Percentiles rank a stretch among this genome's conserved stretches.
Conservation (phyloP, 805 yeast genomes). For the Metschnikowia koreensis region DNA sequence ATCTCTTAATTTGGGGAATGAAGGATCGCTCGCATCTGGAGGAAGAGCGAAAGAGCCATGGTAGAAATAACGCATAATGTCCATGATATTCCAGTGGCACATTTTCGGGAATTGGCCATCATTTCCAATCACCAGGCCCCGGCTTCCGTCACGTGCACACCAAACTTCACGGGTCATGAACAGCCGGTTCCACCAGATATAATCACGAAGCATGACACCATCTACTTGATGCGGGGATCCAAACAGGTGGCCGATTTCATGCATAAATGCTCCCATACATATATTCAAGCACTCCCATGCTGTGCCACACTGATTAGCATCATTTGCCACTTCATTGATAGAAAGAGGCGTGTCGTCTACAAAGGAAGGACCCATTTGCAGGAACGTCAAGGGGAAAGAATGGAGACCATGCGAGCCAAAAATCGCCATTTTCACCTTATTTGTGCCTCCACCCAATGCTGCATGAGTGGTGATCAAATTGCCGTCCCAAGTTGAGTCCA, state of each 20-base stretch:
- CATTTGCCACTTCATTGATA: conserved; percentile 81
- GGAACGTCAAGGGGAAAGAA: conserved; percentile 87
- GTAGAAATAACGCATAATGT: conserved; percentile 68
- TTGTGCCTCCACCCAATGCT: conserved; percentile 88
- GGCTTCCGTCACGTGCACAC: conserved; percentile 50
- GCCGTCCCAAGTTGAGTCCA: conserved; percentile 84
- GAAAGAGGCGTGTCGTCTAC: conserved; percentile 68
- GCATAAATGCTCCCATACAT: conserved; percentile 91
- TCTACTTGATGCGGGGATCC: conserved; percentile 90
- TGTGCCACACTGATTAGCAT: conserved; percentile 77
- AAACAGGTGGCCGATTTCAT: conserved; percentile 87
- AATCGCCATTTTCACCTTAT: conserved; percentile 71
- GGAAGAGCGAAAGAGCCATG: conserved; percentile 82
- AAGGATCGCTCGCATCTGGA: conserved; percentile 48
- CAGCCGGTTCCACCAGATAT: conserved; percentile 74
- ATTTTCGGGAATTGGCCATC: conserved; percentile 51
- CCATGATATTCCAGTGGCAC: conserved; percentile 87
- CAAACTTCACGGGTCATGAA: conserved; percentile 70
- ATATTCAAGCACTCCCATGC: conserved; percentile 88
- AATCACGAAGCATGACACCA: conserved; percentile 91
- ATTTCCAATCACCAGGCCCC: conserved; percentile 41
- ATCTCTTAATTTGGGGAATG: conserved; percentile 36
- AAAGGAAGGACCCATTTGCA: conserved; percentile 65
- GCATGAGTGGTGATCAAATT: conserved; percentile 80
- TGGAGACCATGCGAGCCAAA: conserved; percentile 92